These are phyloP conservation scores for Boletus reticuloceps DNA, from an alignment of 768 basidiomycete species.

Conservation along the genomic window DNA sequence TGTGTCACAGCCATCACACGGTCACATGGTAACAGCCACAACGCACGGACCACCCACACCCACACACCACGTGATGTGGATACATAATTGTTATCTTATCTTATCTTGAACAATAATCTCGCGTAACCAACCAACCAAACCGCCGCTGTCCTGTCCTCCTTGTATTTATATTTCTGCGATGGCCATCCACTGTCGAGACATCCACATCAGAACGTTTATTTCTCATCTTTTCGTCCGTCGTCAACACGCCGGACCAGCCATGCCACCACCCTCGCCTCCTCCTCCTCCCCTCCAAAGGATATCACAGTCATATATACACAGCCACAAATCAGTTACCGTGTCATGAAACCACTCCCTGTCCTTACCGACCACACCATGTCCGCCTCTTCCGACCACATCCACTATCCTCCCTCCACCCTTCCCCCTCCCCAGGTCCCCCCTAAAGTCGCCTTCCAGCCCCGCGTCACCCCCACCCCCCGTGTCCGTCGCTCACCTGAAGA, in stretches of 20 bases:
- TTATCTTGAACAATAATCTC: constrained; percentile 15
- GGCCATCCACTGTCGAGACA: constrained; percentile 8
- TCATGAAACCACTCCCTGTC: constrained; percentile 23
- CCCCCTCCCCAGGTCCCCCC: constrained; percentile 6
- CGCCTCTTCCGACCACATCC: neutral
- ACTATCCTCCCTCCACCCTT: neutral
- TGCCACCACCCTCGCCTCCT: constrained; percentile 5
- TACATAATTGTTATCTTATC: constrained; percentile 14
- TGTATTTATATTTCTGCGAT: constrained; percentile 8
- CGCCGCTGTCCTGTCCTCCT: neutral
- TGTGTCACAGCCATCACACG: constrained; percentile 28
- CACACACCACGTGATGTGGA: neutral
- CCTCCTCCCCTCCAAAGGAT: constrained; percentile 27
- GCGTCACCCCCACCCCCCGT: constrained; percentile 8
- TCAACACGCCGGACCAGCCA: constrained; percentile 9
- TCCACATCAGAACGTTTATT: constrained; percentile 11
- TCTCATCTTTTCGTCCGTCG: constrained; percentile 15
- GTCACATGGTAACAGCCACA: constrained; percentile 22
- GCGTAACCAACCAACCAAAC: constrained; percentile 10
- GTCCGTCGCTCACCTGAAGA: constrained; percentile 26
- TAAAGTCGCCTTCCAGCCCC: neutral
- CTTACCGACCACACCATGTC: constrained; percentile 5
- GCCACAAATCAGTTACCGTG: too few relatives aligned
- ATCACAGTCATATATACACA: too few relatives aligned
- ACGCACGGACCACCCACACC: constrained; percentile 27